Conservation (phyloP, 1,284 basidiomycete species). For the Ceraceosorus guamensis region DNA sequence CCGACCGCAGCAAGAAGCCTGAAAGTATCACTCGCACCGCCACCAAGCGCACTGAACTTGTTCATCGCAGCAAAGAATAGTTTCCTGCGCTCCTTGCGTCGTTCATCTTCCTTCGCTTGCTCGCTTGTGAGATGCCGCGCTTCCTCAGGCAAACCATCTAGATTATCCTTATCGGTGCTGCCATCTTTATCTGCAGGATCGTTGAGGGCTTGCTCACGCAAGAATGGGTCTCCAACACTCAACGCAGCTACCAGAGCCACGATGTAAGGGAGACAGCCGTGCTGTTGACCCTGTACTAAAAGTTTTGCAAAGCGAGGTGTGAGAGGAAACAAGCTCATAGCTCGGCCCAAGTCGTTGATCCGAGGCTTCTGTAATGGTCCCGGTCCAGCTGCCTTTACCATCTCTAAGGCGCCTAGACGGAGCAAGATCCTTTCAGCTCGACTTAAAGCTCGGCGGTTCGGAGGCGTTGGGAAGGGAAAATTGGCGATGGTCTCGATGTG, state of each 20-base stretch:
- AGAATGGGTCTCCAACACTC: constrained; percentile 91
- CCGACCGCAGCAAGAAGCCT: constrained; percentile 83
- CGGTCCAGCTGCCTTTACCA: constrained; percentile 30
- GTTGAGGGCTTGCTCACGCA: constrained; percentile 66
- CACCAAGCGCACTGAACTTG: constrained; percentile 75
- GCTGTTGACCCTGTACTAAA: constrained; percentile 84
- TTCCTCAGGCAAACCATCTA: constrained; percentile 50
- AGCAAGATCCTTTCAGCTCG: constrained; percentile 76
- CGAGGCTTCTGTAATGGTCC: constrained; percentile 1
- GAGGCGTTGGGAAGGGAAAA: constrained; percentile 96
- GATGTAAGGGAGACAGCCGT: constrained; percentile 83
- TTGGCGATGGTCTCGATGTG: constrained; percentile 93
- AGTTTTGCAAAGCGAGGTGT: constrained; percentile 89
- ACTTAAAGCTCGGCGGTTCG: constrained; percentile 68
- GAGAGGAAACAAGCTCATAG: constrained; percentile 89
- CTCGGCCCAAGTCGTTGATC: constrained; percentile 79
- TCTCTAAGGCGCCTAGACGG: constrained; percentile 66
- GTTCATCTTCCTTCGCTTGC: constrained; percentile 58
- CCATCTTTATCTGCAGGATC: constrained; percentile 52
- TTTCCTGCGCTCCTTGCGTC: constrained; percentile 62
- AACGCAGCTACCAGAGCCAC: constrained; percentile 84
- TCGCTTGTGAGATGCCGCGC: constrained; percentile 51
- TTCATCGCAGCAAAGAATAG: constrained; percentile 52
- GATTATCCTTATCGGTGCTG: constrained; percentile 51
- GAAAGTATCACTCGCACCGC: constrained; percentile 82